These are phyloP conservation scores for Fermentozyma sake DNA, from an alignment of 1,139 yeast species.

Conservation along the genomic window DNA sequence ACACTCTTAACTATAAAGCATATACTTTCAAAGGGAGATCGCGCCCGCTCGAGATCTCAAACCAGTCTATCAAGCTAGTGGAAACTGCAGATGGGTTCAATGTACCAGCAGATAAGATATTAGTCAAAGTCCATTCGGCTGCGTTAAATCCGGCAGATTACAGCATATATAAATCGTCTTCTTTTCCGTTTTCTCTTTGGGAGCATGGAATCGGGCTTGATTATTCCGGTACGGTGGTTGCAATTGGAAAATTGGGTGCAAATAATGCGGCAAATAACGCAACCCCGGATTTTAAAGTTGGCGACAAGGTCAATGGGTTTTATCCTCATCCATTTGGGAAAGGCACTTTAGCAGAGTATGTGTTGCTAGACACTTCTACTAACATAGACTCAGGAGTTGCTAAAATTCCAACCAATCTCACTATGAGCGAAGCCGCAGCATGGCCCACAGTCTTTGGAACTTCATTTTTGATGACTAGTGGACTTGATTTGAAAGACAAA, in stretches of 20 bases:
- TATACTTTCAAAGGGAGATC: slow-evolving; percentile 11
- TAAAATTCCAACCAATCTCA: slow-evolving; percentile 44
- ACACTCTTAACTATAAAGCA: slow-evolving; percentile 14
- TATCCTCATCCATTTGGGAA: slow-evolving; percentile 37
- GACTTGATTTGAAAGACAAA: slow-evolving; percentile 19
- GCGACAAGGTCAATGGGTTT: slow-evolving; percentile 65
- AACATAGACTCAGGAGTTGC: slow-evolving; percentile 34
- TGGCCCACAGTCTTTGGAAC: slow-evolving; percentile 57
- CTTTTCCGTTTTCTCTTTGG: slow-evolving; percentile 18
- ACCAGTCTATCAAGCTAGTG: slow-evolving; percentile 16
- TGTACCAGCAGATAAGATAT: slow-evolving; percentile 39
- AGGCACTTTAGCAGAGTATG: slow-evolving; percentile 47
- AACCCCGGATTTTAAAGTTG: slow-evolving; percentile 37
- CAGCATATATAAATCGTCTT: slow-evolving; percentile 35
- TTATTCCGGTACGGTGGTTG: slow-evolving; percentile 58
- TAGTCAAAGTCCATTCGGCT: slow-evolving; percentile 56
- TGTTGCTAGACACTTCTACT: slow-evolving; percentile 41
- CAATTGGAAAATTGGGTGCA: slow-evolving; percentile 47
- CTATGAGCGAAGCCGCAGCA: slow-evolving; percentile 54
- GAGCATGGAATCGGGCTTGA: slow-evolving; percentile 64
- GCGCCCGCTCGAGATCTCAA: slow-evolving; percentile 10
- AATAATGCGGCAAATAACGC: slow-evolving; percentile 3
- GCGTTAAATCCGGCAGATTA: slow-evolving; percentile 69
- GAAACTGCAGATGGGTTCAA: slow-evolving; percentile 31
- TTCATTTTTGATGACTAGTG: slow-evolving; percentile 43